phyloP scores from a whole-genome alignment of 495 filamentous ascomycete species.

The Penicillium canariense region DNA sequence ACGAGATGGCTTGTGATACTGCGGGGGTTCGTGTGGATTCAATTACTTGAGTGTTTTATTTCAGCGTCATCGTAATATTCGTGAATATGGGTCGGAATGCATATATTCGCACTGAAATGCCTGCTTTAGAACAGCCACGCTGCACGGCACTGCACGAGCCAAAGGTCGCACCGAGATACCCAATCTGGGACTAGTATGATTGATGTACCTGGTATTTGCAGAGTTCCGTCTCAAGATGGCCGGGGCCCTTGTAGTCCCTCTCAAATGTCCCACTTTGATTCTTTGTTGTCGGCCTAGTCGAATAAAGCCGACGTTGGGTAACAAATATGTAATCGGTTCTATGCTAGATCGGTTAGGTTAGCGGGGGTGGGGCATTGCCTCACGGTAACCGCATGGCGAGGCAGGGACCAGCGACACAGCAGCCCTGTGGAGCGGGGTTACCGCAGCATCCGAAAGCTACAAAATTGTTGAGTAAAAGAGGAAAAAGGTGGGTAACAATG shows the following conservation, averaged over 20 bases:
- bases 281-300: too few relatives aligned
- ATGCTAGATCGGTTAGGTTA: neutral
- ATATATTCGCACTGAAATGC: neutral
- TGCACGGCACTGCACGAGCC: neutral
- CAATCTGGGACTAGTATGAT: constrained; percentile 18
- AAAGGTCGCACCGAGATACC: neutral
- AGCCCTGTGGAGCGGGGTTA: neutral
- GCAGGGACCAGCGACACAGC: neutral
- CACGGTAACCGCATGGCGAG: neutral
- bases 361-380: neutral
- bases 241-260: neutral
- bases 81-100: too few relatives aligned
- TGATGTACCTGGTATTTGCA: neutral
- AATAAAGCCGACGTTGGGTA: neutral
- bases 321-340: neutral
- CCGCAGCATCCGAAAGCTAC: neutral
- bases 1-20: neutral
- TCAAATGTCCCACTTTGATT: neutral
- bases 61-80: neutral
- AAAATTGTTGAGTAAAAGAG: neutral
- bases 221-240: neutral
- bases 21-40: neutral
- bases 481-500: neutral
- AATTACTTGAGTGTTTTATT: neutral
- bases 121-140: neutral